A percentile compares a stretch with the other conserved stretches of the same genome.
These are phyloP conservation scores for Daldinia loculata DNA, from an alignment of 495 filamentous ascomycete genomes.

Conservation along the genomic window DNA sequence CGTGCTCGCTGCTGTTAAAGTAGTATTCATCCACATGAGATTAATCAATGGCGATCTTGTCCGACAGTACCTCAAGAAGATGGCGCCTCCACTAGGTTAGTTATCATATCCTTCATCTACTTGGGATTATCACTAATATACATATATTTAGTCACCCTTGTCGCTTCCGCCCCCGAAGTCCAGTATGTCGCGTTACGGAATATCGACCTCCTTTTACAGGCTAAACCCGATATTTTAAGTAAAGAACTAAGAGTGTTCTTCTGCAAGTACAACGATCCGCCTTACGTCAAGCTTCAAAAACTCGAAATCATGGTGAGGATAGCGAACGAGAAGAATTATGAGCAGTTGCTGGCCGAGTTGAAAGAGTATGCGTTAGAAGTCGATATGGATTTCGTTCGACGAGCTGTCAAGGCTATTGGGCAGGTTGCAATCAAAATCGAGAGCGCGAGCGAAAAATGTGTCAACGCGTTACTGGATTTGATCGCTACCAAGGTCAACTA, in stretches of 20 bases:
- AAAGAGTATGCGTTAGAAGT: conserved; percentile 98
- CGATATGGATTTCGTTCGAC: conserved; percentile 97
- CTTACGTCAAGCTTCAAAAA: conserved; percentile 97
- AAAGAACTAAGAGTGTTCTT: conserved; percentile 99
- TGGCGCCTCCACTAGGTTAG: conserved; percentile 93
- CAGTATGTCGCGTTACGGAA: conserved; percentile 97
- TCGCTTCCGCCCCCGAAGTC: conserved; percentile 94
- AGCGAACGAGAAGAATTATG: conserved; percentile 96
- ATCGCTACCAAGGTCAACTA: conserved; percentile 99
- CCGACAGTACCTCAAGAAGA: conserved; percentile 91
- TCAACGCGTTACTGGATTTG: conserved; percentile 90
- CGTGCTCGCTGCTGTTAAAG: conserved; percentile 95
- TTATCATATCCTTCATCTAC: not conserved
- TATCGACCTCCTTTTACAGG: conserved; percentile 93
- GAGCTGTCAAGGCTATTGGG: conserved; percentile 93
- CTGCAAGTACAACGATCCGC: conserved; percentile 99
- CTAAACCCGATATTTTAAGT: conserved; percentile 93
- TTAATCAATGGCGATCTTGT: conserved; percentile 78
- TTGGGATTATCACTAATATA: conserved; percentile 35
- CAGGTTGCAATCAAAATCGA: conserved; percentile 99
- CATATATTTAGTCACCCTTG: conserved; percentile 79
- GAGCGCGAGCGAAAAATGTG: conserved; percentile 88
- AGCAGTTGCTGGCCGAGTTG: conserved; percentile 90
- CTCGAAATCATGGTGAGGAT: conserved; percentile 99
- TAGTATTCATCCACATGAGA: conserved; percentile 96